Evolutionary conservation across 129 eudicot species (phyloP), one percentile per base, ranked within the genome.

Genomic region (Helianthus tuberosus): DNA sequence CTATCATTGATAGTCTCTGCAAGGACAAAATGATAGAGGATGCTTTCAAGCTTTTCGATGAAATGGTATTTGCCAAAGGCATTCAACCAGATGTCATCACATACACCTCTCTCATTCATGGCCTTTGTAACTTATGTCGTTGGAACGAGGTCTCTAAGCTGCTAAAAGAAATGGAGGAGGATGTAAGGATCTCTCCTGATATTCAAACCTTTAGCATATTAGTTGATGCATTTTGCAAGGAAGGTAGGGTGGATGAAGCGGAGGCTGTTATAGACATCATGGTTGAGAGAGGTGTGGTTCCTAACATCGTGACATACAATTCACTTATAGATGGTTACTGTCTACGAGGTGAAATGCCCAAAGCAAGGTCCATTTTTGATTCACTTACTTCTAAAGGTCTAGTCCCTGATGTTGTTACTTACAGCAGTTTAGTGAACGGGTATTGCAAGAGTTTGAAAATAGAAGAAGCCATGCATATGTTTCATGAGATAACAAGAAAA

Each of bases 161-260:
- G 20, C 58, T 81, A 3, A 50, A 48, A 8, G 66, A 81, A 10
- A 78, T 85, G 86, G 69, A 49, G 86, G 66, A 49, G 58, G 51
- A 57, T 38, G 13, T 0, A 50, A 58, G 70, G 11, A 44, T 80
- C 0, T 47, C 58, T 27, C 74, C 67, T 1, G n/a, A 80, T 66
- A 38, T 52, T 0, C 38, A 3, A 0, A 74, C 86, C 6, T 75
- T 51, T 48, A 77, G 0, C 60, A 47, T 70, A 20, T 38, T 83
- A 69, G 61, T 86, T 16, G 84, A 83, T 80, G 81, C 83, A 12
- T 53, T 65, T 35, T 73, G 91, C 68, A 83, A 83, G 46, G 55
- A 77, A 61, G 77, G 86, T 61, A 69, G 0, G 75, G 54, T 77
- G 5, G 15, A 66, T 23, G 79, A 83, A 3, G 82, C 86, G 0